Evolutionary conservation across 495 filamentous ascomycete genomes (phyloP).

Genomic region (Parmelia sp.): DNA sequence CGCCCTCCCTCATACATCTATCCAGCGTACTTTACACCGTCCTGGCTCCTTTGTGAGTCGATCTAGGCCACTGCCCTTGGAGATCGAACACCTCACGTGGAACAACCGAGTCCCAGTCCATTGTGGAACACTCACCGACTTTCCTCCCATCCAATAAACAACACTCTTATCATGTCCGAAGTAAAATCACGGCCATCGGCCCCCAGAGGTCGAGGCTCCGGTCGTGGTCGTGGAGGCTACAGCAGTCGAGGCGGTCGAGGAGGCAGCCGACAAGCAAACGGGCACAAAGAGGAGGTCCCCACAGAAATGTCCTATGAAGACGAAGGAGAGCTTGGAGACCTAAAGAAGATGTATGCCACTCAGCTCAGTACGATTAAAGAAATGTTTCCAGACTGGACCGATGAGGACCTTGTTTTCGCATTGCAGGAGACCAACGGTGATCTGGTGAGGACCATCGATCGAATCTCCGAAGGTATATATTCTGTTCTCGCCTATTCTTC

Average conservation of each 20-base stretch:
- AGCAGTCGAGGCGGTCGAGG: conserved; percentile 64
- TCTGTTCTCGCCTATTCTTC: conserved; percentile 4
- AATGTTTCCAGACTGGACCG: conserved; percentile 86
- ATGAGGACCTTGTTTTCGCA: conserved; percentile 85
- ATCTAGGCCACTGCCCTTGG: background rate
- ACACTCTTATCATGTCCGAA: conserved; percentile 70
- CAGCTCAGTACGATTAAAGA: conserved; percentile 76
- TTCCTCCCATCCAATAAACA: conserved; percentile 21
- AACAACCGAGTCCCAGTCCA: conserved; percentile 9
- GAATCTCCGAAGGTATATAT: conserved; percentile 80
- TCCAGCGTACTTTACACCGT: background rate
- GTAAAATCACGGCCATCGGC: conserved; percentile 71
- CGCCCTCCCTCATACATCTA: background rate
- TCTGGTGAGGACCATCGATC: conserved; percentile 72
- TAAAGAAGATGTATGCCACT: conserved; percentile 78
- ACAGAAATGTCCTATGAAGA: conserved; percentile 61
- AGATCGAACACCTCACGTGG: conserved; percentile 28
- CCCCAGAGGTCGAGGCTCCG: conserved; percentile 72
- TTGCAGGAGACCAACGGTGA: conserved; percentile 89
- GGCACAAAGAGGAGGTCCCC: conserved; percentile 49
- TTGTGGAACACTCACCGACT: conserved; percentile 19
- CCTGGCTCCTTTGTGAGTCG: background rate
- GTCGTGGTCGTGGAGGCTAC: conserved; percentile 75
- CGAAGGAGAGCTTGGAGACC: conserved; percentile 80
- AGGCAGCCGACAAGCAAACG: conserved; percentile 61